These are phyloP conservation scores for Lepraria neglecta DNA, from an alignment of 495 filamentous ascomycete genomes.

Conservation along the genomic window DNA sequence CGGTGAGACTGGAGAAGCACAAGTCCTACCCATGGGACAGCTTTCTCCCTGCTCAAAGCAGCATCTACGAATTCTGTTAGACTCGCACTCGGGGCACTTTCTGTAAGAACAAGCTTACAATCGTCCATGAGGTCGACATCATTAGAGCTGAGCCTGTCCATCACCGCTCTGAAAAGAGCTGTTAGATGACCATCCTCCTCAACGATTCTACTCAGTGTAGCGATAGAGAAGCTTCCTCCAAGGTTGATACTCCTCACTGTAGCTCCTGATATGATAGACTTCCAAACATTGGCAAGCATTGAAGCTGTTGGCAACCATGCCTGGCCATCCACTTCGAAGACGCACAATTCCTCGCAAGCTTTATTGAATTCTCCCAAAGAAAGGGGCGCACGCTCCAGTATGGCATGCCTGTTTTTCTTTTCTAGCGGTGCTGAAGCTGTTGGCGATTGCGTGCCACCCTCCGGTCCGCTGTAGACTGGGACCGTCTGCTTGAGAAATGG, in stretches of 20 bases:
- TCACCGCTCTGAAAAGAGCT: slow-evolving; percentile 18
- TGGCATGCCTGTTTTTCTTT: slow-evolving; percentile 24
- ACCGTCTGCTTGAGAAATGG: slow-evolving; percentile 36
- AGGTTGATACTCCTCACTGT: slow-evolving; percentile 42
- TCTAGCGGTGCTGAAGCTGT: slow-evolving; percentile 18
- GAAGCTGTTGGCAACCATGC: slow-evolving; percentile 41
- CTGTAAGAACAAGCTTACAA: slow-evolving; percentile 31
- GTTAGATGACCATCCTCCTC: slow-evolving; percentile 29
- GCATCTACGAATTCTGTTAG: slow-evolving; percentile 36
- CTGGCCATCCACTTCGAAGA: slow-evolving; percentile 37
- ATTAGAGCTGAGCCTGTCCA: slow-evolving; percentile 30
- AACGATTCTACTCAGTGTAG: slow-evolving; percentile 16
- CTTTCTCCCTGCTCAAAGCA: slow-evolving; percentile 42
- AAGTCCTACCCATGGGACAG: slow-evolving; percentile 46
- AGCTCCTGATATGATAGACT: slow-evolving; percentile 41
- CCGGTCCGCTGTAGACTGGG: slow-evolving; percentile 32
- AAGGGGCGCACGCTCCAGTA: slow-evolving; percentile 44
- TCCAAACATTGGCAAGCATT: slow-evolving; percentile 42
- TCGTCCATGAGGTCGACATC: slow-evolving; percentile 25
- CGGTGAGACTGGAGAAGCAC: slow-evolving; percentile 44
- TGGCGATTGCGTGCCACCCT: slow-evolving; percentile 23
- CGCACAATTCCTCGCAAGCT: slow-evolving; percentile 46
- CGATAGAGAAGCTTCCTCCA: slow-evolving; percentile 27
- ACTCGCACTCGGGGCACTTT: slow-evolving; percentile 23
- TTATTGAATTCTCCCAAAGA: slow-evolving; percentile 39